Evolutionary conservation across 352 stramenopile species (phyloP), one percentile per base, ranked within the genome.

Genomic region (Halophytophthora batemanensis): DNA sequence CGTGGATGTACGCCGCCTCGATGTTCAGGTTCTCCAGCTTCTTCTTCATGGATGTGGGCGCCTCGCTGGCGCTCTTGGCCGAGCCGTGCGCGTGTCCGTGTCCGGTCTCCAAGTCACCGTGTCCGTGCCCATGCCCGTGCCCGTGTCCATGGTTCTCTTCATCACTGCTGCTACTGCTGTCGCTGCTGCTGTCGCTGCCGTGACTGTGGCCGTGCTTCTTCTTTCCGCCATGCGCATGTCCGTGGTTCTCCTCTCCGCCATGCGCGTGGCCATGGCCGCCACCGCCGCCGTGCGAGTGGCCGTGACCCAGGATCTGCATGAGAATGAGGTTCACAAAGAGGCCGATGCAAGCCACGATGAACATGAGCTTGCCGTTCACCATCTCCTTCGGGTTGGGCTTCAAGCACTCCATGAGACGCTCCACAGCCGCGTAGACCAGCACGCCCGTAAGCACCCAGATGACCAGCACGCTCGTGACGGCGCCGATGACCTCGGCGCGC

Each of bases 331-430:
- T 99, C 19, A 99, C 91, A 28, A 98, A 51, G 10, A 99, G 85
- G 0, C 96, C 96, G 61, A 99, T 93, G 49, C 74, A 77, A 2
- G 96, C 95, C 47, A 99, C 89, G 19, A 95, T 87, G 63, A 96
- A 96, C 97, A 99, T 99, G 55, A 99, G 60, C 54, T 91, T 92
- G 67, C 97, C 97, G 65, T 99, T 86, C 1, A 99, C 95, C 45
- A 62, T 58, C 59, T 95, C 88, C 38, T 76, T 64, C 11, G 82
- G 74, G 68, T 95, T 63, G 6, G 79, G 77, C 45, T 84, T 25
- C 15, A 97, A 66, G 35, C 75, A 87, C 49, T 93, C 80, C 47
- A 85, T 61, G 53, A 93, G 82, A 41, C 97, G 83, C 58, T 90
- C 67, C 34, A 99, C 68, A 1, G 96, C 97, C 39, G 98, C 94